phyloP scores from a whole-genome alignment of 805 yeast genomes.

The Myxozyma vanderwaltii region DNA sequence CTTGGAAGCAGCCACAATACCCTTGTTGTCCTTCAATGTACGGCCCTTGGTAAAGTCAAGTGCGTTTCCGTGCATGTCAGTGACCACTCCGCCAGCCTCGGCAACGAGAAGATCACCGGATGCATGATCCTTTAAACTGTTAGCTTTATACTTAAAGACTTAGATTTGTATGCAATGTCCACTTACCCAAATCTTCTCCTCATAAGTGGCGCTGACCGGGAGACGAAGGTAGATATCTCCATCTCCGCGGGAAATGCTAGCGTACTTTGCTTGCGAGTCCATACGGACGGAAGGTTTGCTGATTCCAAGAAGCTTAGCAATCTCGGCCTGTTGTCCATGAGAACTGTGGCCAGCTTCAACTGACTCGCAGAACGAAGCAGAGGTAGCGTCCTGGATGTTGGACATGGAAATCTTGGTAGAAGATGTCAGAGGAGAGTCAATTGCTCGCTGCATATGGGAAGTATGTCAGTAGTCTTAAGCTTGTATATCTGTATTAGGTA shows the following conservation, averaged over 20 bases:
- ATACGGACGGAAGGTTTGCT: slow-evolving; percentile 64
- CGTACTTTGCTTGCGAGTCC: slow-evolving; percentile 96
- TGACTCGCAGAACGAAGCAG: slow-evolving; percentile 80
- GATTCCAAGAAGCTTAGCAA: slow-evolving; percentile 66
- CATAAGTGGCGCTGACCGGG: slow-evolving; percentile 72
- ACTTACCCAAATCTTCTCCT: slow-evolving; percentile 84
- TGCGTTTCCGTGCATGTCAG: slow-evolving; percentile 74
- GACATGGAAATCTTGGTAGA: slow-evolving; percentile 56
- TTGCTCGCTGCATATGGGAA: slow-evolving; percentile 11
- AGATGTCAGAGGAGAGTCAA: slow-evolving; percentile 33
- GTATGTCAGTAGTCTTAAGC: neutral
- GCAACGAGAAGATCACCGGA: slow-evolving; percentile 85
- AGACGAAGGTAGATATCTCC: slow-evolving; percentile 90
- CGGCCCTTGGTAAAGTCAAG: slow-evolving; percentile 88
- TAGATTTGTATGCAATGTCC: too few relatives aligned
- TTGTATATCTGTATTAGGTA: slow-evolving; percentile 26
- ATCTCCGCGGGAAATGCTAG: slow-evolving; percentile 84
- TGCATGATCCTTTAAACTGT: slow-evolving; percentile 73
- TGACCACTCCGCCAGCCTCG: slow-evolving; percentile 90
- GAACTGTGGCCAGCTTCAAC: slow-evolving; percentile 95
- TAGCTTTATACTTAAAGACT: neutral
- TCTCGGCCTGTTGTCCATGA: slow-evolving; percentile 77
- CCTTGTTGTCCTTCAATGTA: slow-evolving; percentile 69
- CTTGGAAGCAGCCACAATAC: slow-evolving; percentile 78
- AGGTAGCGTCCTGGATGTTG: slow-evolving; percentile 46